Evolutionary conservation across 2,329 filamentous ascomycete genomes (phyloP).

Genomic region (Phialemoniopsis sp.): DNA sequence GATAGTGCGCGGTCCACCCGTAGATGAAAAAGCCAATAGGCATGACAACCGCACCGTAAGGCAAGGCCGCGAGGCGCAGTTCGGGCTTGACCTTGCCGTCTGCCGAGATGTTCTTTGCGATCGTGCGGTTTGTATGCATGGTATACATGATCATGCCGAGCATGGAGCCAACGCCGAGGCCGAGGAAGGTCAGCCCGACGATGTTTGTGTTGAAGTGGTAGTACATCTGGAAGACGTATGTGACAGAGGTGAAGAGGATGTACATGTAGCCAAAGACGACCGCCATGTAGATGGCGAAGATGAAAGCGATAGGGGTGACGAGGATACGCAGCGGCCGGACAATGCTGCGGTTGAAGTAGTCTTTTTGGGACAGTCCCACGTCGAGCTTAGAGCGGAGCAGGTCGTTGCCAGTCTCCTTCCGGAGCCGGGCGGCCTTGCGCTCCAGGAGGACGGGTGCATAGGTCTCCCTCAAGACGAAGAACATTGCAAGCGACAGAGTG

Average conservation of each 20-base stretch:
- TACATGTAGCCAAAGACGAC: constrained; percentile 49
- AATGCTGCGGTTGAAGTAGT: constrained; percentile 38
- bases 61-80: constrained; percentile 55
- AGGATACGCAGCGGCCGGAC: constrained; percentile 44
- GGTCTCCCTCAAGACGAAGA: constrained; percentile 40
- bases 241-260: constrained; percentile 57
- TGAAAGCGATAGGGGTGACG: constrained; percentile 45
- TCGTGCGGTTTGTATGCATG: constrained; percentile 19
- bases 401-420: constrained; percentile 45
- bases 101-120: not conserved
- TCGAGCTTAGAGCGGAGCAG: constrained; percentile 51
- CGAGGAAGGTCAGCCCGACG: constrained; percentile 46
- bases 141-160: constrained; percentile 35
- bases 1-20: constrained; percentile 53
- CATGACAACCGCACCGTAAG: constrained; percentile 46
- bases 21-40: constrained; percentile 63
- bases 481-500: constrained; percentile 24
- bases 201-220: constrained; percentile 51
- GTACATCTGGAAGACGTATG: constrained; percentile 46
- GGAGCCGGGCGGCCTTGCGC: constrained; percentile 34
- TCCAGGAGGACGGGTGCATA: constrained; percentile 42
- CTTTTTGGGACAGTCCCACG: constrained; percentile 27
- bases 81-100: constrained; percentile 25
- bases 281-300: constrained; percentile 46
- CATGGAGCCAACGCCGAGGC: constrained; percentile 41